Evolutionary conservation across 306 rosid genomes (phyloP), one percentile per base, ranked within the genome.

Genomic region (Coriaria nepalensis): DNA sequence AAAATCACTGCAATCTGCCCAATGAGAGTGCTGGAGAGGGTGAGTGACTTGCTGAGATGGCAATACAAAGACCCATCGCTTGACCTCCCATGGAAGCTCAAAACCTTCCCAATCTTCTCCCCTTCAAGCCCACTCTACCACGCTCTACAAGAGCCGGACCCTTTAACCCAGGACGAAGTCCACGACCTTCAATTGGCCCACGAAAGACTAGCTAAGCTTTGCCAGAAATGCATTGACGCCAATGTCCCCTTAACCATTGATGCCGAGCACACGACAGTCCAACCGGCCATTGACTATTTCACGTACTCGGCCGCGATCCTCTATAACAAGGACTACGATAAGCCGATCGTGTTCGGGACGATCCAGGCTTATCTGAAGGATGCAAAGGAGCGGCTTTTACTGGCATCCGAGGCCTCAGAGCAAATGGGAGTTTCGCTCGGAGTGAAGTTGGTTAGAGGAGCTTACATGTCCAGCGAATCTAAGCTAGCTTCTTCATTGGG

Each of bases 1-100:
- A 85, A 90, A 60, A 83, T 92, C 57, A 79, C 87, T 4, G 96
- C 96, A 13, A 78, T 92, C 45, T 92, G 96, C 20, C 98, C 98
- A 35, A 64, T 75, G 86, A 71, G 58, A 8, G 47, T 85, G 20
- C 63, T 92, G 0, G 76, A 82, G 59, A 64, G 86, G 45, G 54
- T 74, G 0, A 82, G 98, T 49, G 96, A 85, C 54, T 68, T 92
- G 61, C 57, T 92, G 8, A 82, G 98, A 63, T 92, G 98, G 98
- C 78, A 92, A 56, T 68, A 79, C 9, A 73, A 66, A 14, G 71
- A 85, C 38, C 87, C 96, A 4, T 73, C 75, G 9, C 62, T 82
- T 39, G 50, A 36, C 5, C 72, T 92, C 35, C 86, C 96, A 55
- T 92, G 98, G 96, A 92, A 79, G 73, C 62, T 63, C 40, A 68